phyloP scores from a whole-genome alignment of 306 rosid species.

The Sindora glabra region DNA sequence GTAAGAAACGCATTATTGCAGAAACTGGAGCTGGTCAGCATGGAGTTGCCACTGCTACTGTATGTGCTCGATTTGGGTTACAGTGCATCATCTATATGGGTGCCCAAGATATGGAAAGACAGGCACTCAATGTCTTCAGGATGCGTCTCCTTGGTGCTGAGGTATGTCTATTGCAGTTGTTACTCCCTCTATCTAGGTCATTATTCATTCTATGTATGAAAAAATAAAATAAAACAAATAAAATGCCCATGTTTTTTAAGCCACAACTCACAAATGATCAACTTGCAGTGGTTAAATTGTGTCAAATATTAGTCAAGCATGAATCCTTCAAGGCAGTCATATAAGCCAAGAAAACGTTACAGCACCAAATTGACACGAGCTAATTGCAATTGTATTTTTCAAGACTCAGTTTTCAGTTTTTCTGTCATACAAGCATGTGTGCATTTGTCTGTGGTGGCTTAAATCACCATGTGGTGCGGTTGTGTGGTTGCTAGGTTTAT shows the following conservation, averaged over 20 bases:
- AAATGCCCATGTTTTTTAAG: too few relatives aligned
- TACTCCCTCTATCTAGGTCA: neutral
- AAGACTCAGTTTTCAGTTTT: neutral
- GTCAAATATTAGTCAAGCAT: neutral
- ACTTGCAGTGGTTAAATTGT: neutral
- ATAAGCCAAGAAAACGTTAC: neutral
- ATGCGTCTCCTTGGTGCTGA: slow-evolving; percentile 98
- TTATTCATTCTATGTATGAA: neutral
- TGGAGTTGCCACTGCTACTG: slow-evolving; percentile 98
- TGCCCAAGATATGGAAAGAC: slow-evolving; percentile 97
- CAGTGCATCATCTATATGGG: slow-evolving; percentile 92
- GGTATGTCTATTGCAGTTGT: slow-evolving; percentile 40
- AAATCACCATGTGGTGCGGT: too few relatives aligned
- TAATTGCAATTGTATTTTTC: neutral
- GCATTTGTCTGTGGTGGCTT: too few relatives aligned
- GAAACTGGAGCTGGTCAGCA: slow-evolving; percentile 99
- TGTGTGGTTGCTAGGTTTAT: neutral
- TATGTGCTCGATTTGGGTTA: slow-evolving; percentile 89
- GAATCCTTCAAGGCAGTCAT: neutral
- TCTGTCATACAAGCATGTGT: too few relatives aligned
- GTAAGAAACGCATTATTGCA: slow-evolving; percentile 83
- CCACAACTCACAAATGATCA: too few relatives aligned
- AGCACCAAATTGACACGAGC: neutral
- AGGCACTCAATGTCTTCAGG: slow-evolving; percentile 90
- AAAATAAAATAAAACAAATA: neutral